Conservation (phyloP, 306 rosid genomes). For the Cercis canadensis region DNA sequence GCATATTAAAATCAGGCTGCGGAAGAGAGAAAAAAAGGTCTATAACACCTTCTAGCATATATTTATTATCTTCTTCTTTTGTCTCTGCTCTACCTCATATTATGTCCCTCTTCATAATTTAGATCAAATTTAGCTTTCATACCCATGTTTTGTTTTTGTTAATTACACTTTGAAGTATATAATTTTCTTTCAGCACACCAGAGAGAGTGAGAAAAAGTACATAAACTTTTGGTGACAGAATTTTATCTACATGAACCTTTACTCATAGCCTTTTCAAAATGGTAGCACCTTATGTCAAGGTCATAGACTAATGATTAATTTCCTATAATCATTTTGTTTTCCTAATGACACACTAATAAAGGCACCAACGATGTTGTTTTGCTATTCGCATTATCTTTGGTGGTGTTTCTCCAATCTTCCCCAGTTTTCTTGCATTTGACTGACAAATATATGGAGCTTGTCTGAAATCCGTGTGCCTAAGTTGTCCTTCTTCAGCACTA, state of each 20-base stretch:
- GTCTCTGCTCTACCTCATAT: too few species aligned
- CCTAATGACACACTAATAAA: conserved; percentile 13
- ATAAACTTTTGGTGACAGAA: conserved; percentile 26
- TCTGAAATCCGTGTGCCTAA: conserved; percentile 4
- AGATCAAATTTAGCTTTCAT: not conserved
- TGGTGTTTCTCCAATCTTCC: conserved; percentile 36
- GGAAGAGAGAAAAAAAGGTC: not conserved
- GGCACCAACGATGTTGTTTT: conserved; percentile 30
- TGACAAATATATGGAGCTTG: conserved; percentile 3
- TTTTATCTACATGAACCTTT: conserved; percentile 14
- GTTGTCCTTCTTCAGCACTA: conserved; percentile 37
- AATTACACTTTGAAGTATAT: not conserved
- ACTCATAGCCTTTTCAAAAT: conserved; percentile 38
- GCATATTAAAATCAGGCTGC: conserved; percentile 39
- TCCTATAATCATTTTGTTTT: conserved; percentile 22
- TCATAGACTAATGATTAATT: conserved; percentile 19
- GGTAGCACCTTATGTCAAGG: conserved; percentile 19
- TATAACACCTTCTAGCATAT: conserved; percentile 26
- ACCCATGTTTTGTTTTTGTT: not conserved
- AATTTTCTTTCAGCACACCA: not conserved
- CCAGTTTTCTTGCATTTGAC: conserved; percentile 8
- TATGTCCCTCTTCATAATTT: not conserved
- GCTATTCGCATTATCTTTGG: conserved; percentile 35
- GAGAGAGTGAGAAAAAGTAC: conserved; percentile 12
- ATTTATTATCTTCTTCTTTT: too few species aligned